Percentiles rank a stretch among this genome's conserved stretches.
Evolutionary conservation across 2,329 filamentous ascomycete genomes (phyloP).

Genomic region (Apiospora sp.): DNA sequence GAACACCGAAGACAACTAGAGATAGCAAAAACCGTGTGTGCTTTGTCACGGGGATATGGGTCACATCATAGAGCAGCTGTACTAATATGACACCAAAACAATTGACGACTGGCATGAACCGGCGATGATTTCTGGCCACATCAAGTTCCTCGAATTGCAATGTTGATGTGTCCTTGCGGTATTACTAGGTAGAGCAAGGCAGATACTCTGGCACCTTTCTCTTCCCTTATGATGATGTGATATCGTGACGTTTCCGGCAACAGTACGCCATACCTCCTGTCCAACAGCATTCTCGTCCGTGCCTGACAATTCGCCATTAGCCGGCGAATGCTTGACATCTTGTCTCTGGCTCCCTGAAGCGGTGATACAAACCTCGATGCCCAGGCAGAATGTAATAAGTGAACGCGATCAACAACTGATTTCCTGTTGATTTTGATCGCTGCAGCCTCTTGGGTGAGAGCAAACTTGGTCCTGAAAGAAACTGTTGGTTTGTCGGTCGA

Average conservation of each 20-base stretch:
- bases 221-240: not conserved
- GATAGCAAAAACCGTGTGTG: slow-evolving; percentile 32
- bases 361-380: too few relatives aligned
- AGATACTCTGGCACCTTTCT: too few relatives aligned
- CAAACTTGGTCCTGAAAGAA: too few relatives aligned
- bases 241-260: not conserved
- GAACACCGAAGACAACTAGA: slow-evolving; percentile 70
- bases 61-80: slow-evolving; percentile 29
- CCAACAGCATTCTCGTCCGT: not conserved
- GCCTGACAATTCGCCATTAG: not conserved
- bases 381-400: too few relatives aligned
- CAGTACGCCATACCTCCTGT: not conserved
- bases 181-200: not conserved
- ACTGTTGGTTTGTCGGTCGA: too few relatives aligned
- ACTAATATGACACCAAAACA: slow-evolving; percentile 28
- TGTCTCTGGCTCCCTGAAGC: too few relatives aligned
- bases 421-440: too few relatives aligned
- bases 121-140: not conserved
- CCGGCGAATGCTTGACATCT: not conserved
- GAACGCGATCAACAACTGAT: too few relatives aligned
- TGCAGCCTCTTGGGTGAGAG: too few relatives aligned
- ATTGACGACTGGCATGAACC: slow-evolving; percentile 16
- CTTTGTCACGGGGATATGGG: slow-evolving; percentile 22
- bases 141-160: not conserved
- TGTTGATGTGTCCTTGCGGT: not conserved